Base-by-base conservation (phyloP, 2,329 filamentous ascomycete species). In the Trichoderma breve region DNA sequence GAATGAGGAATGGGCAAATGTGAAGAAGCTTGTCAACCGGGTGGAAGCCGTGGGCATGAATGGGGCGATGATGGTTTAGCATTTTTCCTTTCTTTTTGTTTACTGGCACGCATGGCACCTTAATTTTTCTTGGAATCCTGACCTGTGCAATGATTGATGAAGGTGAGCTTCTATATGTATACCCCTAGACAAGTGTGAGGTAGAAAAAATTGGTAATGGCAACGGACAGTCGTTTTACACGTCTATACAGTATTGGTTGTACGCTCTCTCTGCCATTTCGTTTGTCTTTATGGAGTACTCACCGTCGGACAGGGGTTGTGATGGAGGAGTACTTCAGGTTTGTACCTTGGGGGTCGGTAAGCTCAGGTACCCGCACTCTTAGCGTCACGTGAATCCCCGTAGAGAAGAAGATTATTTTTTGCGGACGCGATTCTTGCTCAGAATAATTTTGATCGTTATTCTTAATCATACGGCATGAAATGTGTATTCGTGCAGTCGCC, bases 1-100 rank as follows among this genome's bases (percentile, higher is more conserved):
- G 80, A 90, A 90, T 67, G 96, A 99, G 78, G 95, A 98, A 81
- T 99, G 96, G 95, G 89, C 92, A 6, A 93, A 89, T 43, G 93
- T 99, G 76, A 98, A 98, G 89, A 95, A 94, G 82, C 85, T 98
- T 79, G 89, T 98, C 28, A 91, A 89, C 55, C 89, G 91, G 77
- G 83, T 95, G 73, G 95, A 97, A 82, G 86, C 86, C 18, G 84
- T 84, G n/a, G 84, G 86, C 2, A 80, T 85, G 53, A 86, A 86
- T 64, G 85, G 84, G n/a, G 82, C 82, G 21, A 81, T 84, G 74
- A 80, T 81, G 58, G 81, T 80, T 73, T 83, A 80, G 74, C 36
- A 57, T 69, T 70, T 30, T 65, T 65, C 28, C 21, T 51, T 68
- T 32, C 32, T 43, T 60, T 57, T 68, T 57, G 53, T 60, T 68